Evolutionary conservation across 352 stramenopile species (phyloP).

Genomic region (Phytopythium cucurbitacearum): DNA sequence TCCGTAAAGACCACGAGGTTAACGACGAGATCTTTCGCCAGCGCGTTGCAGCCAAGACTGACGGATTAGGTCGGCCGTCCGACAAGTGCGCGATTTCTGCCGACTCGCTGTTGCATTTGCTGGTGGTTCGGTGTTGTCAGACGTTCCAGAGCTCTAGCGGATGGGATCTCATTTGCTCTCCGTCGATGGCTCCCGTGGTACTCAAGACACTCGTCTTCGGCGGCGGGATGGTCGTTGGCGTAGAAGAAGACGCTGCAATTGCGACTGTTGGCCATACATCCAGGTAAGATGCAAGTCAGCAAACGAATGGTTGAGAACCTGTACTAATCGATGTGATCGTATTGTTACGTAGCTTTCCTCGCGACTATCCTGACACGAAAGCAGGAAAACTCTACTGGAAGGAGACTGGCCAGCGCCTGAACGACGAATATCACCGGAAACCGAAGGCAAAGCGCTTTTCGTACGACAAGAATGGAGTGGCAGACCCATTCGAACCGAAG

Average conservation of each 20-base stretch:
- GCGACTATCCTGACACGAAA: constrained; percentile 70
- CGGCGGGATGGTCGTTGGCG: constrained; percentile 61
- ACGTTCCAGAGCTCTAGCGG: constrained; percentile 48
- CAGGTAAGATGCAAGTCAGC: constrained; percentile 20
- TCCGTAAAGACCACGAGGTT: constrained; percentile 55
- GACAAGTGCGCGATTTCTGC: constrained; percentile 2
- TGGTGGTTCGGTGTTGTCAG: constrained; percentile 33
- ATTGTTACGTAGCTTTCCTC: constrained; percentile 51
- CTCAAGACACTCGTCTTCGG: constrained; percentile 64
- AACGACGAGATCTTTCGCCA: constrained; percentile 37
- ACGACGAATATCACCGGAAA: constrained; percentile 33
- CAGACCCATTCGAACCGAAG: constrained; percentile 54
- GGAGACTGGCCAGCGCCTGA: constrained; percentile 10
- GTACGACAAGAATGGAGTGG: constrained; percentile 53
- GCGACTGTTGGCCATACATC: constrained; percentile 41
- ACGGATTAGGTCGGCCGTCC: background rate
- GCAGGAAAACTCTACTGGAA: constrained; percentile 59
- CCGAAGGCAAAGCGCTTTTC: constrained; percentile 69
- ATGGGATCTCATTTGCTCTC: constrained; percentile 61
- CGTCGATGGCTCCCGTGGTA: constrained; percentile 35
- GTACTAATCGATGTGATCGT: constrained; percentile 5
- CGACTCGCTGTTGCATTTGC: constrained; percentile 22
- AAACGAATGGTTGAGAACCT: background rate
- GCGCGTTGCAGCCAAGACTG: constrained; percentile 15
- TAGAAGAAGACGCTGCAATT: constrained; percentile 65